Conservation (phyloP, 345 rosid species). For the Crucihimalaya himalaica region DNA sequence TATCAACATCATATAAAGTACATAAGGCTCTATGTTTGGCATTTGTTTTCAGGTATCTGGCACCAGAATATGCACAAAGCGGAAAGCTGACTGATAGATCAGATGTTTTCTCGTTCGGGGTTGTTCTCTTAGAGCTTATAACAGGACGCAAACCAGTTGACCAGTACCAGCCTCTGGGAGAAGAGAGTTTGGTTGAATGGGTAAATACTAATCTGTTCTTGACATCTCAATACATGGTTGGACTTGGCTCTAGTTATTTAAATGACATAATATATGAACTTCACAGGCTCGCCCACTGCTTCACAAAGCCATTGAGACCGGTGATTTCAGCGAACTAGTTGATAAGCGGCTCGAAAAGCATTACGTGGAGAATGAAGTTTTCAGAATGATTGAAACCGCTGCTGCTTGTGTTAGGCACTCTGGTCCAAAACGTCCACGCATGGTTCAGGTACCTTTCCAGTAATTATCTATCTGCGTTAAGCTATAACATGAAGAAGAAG, state of each 20-base stretch:
- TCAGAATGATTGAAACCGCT: conserved; percentile 88
- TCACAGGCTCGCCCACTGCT: conserved; percentile 82
- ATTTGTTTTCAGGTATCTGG: conserved; percentile 68
- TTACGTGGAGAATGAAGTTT: conserved; percentile 71
- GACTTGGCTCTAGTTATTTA: neutral
- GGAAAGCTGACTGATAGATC: conserved; percentile 96
- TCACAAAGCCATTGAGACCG: conserved; percentile 70
- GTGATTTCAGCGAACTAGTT: conserved; percentile 62
- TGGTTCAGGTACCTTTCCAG: conserved; percentile 64
- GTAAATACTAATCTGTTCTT: conserved; percentile 38
- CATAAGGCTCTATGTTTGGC: neutral
- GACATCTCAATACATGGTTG: neutral
- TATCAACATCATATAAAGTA: neutral
- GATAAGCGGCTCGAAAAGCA: conserved; percentile 70
- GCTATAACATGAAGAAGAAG: neutral
- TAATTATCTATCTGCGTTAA: neutral
- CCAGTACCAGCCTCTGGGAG: conserved; percentile 80
- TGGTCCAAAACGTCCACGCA: conserved; percentile 88
- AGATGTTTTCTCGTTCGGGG: conserved; percentile 95
- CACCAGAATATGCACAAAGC: conserved; percentile 96
- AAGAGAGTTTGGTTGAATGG: conserved; percentile 98
- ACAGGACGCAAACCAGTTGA: conserved; percentile 96
- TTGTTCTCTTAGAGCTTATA: conserved; percentile 91
- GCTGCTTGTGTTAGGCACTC: conserved; percentile 96
- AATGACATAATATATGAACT: conserved; percentile 6